phyloP scores from a whole-genome alignment of 2,329 filamentous ascomycete genomes.

The Uncinocarpus reesii region DNA sequence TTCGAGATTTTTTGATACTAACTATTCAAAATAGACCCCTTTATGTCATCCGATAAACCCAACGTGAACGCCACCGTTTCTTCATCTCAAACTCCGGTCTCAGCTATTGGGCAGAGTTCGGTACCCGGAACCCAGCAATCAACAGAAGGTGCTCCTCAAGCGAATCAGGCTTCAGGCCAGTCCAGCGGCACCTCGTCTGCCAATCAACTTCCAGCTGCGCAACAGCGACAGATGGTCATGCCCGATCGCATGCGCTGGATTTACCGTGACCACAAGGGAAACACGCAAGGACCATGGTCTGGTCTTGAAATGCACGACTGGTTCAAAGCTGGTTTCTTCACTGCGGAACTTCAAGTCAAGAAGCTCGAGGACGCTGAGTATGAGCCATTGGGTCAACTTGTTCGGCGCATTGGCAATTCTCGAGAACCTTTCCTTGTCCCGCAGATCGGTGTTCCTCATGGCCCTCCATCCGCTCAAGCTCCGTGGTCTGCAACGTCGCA shows the following conservation, averaged over 20 bases:
- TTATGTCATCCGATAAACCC: slow-evolving; percentile 25
- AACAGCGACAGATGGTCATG: slow-evolving; percentile 93
- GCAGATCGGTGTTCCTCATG: slow-evolving; percentile 90
- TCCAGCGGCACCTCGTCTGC: slow-evolving; percentile 35
- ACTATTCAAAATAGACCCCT: slow-evolving; percentile 24
- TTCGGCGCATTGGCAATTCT: slow-evolving; percentile 91
- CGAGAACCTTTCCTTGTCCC: slow-evolving; percentile 95
- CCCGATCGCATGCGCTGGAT: slow-evolving; percentile 98
- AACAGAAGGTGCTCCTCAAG: slow-evolving; percentile 24
- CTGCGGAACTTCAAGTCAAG: slow-evolving; percentile 84
- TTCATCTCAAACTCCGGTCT: slow-evolving; percentile 29
- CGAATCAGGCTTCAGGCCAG: slow-evolving; percentile 29
- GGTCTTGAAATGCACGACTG: slow-evolving; percentile 99
- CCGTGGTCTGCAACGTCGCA: slow-evolving; percentile 43
- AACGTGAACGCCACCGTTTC: slow-evolving; percentile 25
- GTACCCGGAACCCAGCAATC: slow-evolving; percentile 24
- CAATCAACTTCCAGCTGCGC: slow-evolving; percentile 56
- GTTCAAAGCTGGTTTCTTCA: slow-evolving; percentile 99
- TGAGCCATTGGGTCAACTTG: slow-evolving; percentile 87
- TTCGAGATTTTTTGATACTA: slow-evolving; percentile 11
- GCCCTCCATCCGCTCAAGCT: slow-evolving; percentile 50
- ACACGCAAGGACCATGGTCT: slow-evolving; percentile 87
- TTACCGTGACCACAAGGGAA: slow-evolving; percentile 87
- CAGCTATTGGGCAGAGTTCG: slow-evolving; percentile 23
- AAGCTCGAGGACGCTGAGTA: slow-evolving; percentile 90